These are phyloP conservation scores for Yamadazyma kanchanaburiensis DNA, from an alignment of 1,139 yeast species.

Conservation along the genomic window DNA sequence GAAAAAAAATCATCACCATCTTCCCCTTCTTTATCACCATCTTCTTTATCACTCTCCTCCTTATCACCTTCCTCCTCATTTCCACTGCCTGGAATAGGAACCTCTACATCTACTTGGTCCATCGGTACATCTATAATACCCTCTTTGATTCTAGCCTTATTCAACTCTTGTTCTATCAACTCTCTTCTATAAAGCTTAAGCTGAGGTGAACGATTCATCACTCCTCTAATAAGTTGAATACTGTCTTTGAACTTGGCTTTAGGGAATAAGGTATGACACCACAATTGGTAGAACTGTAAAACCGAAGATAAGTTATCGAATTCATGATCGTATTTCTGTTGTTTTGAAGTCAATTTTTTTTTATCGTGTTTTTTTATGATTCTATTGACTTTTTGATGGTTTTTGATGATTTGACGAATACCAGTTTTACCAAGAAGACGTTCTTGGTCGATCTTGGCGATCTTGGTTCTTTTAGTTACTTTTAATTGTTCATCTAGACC, in stretches of 20 bases:
- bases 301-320: conserved; percentile 42
- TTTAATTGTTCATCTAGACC: conserved; percentile 43
- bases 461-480: conserved; percentile 26
- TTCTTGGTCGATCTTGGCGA: conserved; percentile 48
- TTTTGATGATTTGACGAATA: conserved; percentile 41
- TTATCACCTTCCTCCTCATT: conserved; percentile 4
- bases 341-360: conserved; percentile 9
- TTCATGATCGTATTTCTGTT: conserved; percentile 35
- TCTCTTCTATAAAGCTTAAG: conserved; percentile 35
- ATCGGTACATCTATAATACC: conserved; percentile 26
- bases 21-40: conserved; percentile 5
- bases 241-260: conserved; percentile 73
- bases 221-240: conserved; percentile 29
- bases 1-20: conserved; percentile 33
- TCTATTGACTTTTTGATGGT: conserved; percentile 31
- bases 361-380: conserved; percentile 28
- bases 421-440: conserved; percentile 48
- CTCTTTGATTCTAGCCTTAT: conserved; percentile 27
- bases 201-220: conserved; percentile 31
- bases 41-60: conserved; percentile 12
- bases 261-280: conserved; percentile 84
- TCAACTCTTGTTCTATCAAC: conserved; percentile 32
- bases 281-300: conserved; percentile 68
- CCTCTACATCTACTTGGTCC: no score
- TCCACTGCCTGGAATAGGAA: neutral